A percentile compares a stretch with the other conserved stretches of the same genome.
Conservation (phyloP, 2,329 filamentous ascomycete species). For the Gnomoniopsis smithogilvyi region DNA sequence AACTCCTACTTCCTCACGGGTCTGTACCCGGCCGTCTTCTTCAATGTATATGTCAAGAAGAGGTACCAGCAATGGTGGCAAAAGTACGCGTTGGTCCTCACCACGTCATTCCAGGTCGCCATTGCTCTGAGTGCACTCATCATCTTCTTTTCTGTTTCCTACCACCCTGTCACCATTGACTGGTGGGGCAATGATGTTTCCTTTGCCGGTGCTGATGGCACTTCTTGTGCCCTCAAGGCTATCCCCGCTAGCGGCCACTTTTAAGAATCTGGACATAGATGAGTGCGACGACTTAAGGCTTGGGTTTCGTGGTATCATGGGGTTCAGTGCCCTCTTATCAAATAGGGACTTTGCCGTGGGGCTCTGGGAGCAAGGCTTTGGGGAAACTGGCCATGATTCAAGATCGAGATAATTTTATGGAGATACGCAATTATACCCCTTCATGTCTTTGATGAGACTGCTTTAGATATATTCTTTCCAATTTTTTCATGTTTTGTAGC, state of each 20-base stretch:
- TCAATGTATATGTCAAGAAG: slow-evolving; percentile 44
- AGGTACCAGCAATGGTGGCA: slow-evolving; percentile 47
- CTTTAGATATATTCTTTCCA: too few relatives aligned
- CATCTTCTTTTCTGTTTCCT: slow-evolving; percentile 52
- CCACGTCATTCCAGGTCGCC: slow-evolving; percentile 46
- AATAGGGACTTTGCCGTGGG: too few relatives aligned
- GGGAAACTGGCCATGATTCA: too few relatives aligned
- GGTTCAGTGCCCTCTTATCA: too few relatives aligned
- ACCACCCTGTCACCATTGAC: slow-evolving; percentile 36
- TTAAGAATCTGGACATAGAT: background rate
- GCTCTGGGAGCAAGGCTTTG: background rate
- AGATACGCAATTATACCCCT: too few relatives aligned
- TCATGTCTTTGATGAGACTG: too few relatives aligned
- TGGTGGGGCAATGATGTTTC: slow-evolving; percentile 46
- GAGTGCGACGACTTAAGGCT: background rate
- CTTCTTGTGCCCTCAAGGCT: background rate
- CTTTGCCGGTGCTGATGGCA: background rate
- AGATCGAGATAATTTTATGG: too few relatives aligned
- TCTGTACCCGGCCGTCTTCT: slow-evolving; percentile 44
- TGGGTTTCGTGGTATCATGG: background rate
- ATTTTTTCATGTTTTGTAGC: too few relatives aligned
- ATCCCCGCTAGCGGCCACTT: background rate
- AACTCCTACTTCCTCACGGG: slow-evolving; percentile 37
- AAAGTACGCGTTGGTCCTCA: slow-evolving; percentile 54
- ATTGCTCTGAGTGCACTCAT: slow-evolving; percentile 49